Conservation (phyloP, 352 stramenopile species). For the Blastocystis sp. region DNA sequence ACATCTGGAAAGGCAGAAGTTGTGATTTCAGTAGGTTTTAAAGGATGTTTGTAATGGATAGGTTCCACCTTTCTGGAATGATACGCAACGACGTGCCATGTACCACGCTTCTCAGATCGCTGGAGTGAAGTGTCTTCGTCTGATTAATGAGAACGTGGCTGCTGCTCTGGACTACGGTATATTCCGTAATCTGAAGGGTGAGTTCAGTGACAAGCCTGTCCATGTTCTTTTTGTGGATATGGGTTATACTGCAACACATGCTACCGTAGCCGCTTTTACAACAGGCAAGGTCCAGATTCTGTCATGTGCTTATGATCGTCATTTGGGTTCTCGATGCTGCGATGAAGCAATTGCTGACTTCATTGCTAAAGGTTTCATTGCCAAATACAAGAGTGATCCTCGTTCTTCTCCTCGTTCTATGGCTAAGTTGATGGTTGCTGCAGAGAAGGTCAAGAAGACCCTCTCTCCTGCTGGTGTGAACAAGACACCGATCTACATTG, state of each 20-base stretch:
- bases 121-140: constrained; percentile 88
- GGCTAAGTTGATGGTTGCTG: constrained; percentile 92
- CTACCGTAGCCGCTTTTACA: constrained; percentile 68
- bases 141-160: constrained; percentile 97
- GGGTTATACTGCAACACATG: constrained; percentile 77
- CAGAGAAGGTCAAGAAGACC: constrained; percentile 99
- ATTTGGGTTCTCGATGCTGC: constrained; percentile 92
- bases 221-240: constrained; percentile 99
- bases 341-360: constrained; percentile 89
- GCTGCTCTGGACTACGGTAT: constrained; percentile 90
- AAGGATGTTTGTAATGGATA: constrained; percentile 70
- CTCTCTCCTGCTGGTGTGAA: constrained; percentile 91
- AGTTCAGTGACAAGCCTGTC: constrained; percentile 87
- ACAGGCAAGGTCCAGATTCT: constrained; percentile 90
- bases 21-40: constrained; percentile 68
- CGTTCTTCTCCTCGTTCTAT: constrained; percentile 86
- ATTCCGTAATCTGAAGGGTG: constrained; percentile 89
- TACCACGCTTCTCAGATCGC: constrained; percentile 87
- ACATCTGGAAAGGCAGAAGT: constrained; percentile 78
- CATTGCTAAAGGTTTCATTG: constrained; percentile 88
- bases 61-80: constrained; percentile 94
- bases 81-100: constrained; percentile 90
- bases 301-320: constrained; percentile 85
- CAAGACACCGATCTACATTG: constrained; percentile 90
- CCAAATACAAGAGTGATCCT: constrained; percentile 90